Evolutionary conservation across 345 rosid species (phyloP), one percentile per base, ranked within the genome.

Genomic region (Hypericum perforatum): DNA sequence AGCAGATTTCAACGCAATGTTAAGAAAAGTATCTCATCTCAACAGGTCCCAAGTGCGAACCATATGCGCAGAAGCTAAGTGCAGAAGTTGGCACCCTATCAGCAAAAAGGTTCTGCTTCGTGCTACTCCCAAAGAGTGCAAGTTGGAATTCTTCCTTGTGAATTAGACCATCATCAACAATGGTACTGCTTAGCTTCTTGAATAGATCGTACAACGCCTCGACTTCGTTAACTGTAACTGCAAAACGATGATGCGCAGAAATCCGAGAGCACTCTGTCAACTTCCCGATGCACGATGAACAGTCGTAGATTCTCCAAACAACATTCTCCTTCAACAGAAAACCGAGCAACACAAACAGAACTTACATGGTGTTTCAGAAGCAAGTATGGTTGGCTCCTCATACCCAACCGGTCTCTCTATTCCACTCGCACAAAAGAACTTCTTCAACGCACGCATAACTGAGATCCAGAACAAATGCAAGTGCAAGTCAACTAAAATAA

Each of bases 341-440:
- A 67, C 14, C 45, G 32, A 39, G n/a, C n/a, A 2, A 47, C 11
- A 22, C 10, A 9, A 37, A 0, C 9, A 56, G 16, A 14, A 79
- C 96, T 82, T 80, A 88, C 96, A 88, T 8, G 74, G 78, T 59
- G 94, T 88, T 68, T 82, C 77, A 12, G 94, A 74, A 55, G 94
- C 90, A 73, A 88, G 96, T 47, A 63, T 61, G 64, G 45, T 45
- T 10, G 73, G 77, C 41, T 82, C 84, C 62, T 78, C 89, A 52
- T 59, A 46, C 13, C 78, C 79, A 39, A 6, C 69, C 46, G 56
- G 59, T 40, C 51, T 58, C 61, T 54, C 64, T 38, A 64, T 8
- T 61, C 66, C 69, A 66, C 66, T 76, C 71, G 46, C 37, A 61
- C 80, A 64, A 39, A 84, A 82, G 62, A 86, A 77, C 52, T 72